Percentiles rank a stretch among this genome's conserved stretches.
These are phyloP conservation scores for Pythium aquatile DNA, from an alignment of 352 stramenopile genomes.

Conservation along the genomic window DNA sequence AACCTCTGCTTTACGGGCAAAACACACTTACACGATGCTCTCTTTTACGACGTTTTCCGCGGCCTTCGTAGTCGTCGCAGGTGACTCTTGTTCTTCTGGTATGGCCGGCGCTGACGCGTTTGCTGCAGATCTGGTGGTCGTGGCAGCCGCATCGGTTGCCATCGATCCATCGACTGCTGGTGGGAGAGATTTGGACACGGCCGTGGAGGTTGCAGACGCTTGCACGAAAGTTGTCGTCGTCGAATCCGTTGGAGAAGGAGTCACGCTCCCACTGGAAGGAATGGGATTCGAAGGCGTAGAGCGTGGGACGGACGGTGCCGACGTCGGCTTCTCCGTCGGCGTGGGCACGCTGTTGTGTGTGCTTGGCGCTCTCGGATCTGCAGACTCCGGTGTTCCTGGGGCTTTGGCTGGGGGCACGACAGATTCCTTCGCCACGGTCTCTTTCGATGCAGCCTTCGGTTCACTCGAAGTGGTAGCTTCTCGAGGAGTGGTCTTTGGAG, in stretches of 20 bases:
- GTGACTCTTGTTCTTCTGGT: background rate
- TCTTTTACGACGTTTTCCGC: background rate
- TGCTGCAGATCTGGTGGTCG: background rate
- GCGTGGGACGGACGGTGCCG: background rate
- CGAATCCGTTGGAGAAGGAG: conserved; percentile 14
- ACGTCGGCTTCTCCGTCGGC: background rate
- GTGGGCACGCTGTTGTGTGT: background rate
- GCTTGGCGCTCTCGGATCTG: background rate
- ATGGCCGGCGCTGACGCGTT: background rate
- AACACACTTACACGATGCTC: background rate
- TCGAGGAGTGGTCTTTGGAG: background rate
- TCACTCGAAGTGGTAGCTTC: background rate
- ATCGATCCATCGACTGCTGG: background rate
- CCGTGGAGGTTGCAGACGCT: background rate
- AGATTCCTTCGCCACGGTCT: background rate
- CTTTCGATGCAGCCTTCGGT: background rate
- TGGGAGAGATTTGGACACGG: background rate
- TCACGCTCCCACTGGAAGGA: conserved; percentile 1
- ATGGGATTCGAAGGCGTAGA: conserved; percentile 3
- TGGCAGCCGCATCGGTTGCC: background rate
- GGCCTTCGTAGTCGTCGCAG: background rate
- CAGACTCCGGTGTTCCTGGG: background rate
- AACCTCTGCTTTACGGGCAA: background rate
- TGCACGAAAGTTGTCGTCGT: conserved; percentile 5
- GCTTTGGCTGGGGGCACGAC: background rate